phyloP scores from a whole-genome alignment of 192 early-diverging fungal species.

The Mortierella alpina region DNA sequence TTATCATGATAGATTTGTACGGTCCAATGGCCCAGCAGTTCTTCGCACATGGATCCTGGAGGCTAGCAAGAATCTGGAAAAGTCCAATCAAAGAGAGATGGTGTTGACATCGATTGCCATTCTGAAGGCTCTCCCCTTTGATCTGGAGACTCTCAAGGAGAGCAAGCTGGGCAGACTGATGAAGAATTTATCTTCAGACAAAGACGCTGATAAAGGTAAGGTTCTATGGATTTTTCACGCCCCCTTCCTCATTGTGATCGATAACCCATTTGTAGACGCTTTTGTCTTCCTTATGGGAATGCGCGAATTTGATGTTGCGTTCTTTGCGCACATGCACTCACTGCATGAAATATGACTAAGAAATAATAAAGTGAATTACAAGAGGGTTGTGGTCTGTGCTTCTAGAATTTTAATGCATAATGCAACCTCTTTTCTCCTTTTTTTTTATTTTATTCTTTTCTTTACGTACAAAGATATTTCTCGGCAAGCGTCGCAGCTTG shows the following conservation, averaged over 20 bases:
- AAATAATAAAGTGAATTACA: too few relatives aligned
- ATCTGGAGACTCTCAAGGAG: slow-evolving; percentile 15
- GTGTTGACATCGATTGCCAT: slow-evolving; percentile 25
- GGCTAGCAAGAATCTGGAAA: neutral
- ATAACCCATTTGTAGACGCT: too few relatives aligned
- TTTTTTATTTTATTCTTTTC: too few relatives aligned
- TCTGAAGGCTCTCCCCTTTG: slow-evolving; percentile 22
- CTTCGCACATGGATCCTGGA: slow-evolving; percentile 23
- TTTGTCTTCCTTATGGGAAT: too few relatives aligned
- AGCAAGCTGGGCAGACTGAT: slow-evolving; percentile 22
- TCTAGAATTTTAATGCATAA: too few relatives aligned
- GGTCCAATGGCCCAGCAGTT: slow-evolving; percentile 1
- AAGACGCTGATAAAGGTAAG: slow-evolving; percentile 28
- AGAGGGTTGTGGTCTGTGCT: too few relatives aligned
- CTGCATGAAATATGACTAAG: too few relatives aligned
- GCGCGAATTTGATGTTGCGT: too few relatives aligned
- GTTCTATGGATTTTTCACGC: neutral
- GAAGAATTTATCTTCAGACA: slow-evolving; percentile 19
- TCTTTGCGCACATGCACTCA: too few relatives aligned
- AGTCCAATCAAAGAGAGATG: slow-evolving; percentile 8
- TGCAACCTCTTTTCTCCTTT: too few relatives aligned
- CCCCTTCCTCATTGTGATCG: too few relatives aligned
- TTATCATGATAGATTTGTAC: slow-evolving; percentile 9
- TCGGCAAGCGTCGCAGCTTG: slow-evolving; percentile 7
- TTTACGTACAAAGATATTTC: slow-evolving; percentile 3